Percentiles rank a stretch among this genome's conserved stretches.
These are phyloP conservation scores for Aspergillus bombycis DNA, from an alignment of 2,329 filamentous ascomycete genomes.

Conservation along the genomic window DNA sequence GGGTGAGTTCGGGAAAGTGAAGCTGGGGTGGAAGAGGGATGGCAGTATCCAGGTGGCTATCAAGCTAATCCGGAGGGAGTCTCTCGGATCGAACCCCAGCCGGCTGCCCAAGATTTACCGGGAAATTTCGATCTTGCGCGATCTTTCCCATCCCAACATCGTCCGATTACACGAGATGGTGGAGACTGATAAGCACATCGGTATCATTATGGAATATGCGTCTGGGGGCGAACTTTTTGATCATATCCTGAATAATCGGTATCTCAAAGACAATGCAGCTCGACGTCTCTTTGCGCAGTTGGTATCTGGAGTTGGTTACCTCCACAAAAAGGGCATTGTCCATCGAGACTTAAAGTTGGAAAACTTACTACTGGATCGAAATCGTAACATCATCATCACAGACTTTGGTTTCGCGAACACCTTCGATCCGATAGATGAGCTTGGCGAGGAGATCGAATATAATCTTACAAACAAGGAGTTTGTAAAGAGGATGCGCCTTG, in stretches of 20 bases:
- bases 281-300: slow-evolving; percentile 92
- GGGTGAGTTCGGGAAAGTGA: slow-evolving; percentile 98
- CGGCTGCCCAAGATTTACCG: slow-evolving; percentile 95
- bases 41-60: slow-evolving; percentile 94
- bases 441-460: slow-evolving; percentile 87
- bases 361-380: slow-evolving; percentile 90
- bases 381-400: slow-evolving; percentile 98
- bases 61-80: slow-evolving; percentile 94
- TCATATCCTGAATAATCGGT: slow-evolving; percentile 95
- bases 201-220: slow-evolving; percentile 97
- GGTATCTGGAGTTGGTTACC: slow-evolving; percentile 92
- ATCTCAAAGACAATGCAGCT: slow-evolving; percentile 90
- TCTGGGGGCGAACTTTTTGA: slow-evolving; percentile 98
- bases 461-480: slow-evolving; percentile 85
- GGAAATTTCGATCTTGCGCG: slow-evolving; percentile 87
- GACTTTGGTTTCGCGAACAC: slow-evolving; percentile 99
- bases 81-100: slow-evolving; percentile 82
- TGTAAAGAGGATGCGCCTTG: slow-evolving; percentile 82
- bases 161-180: slow-evolving; percentile 98
- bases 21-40: slow-evolving; percentile 96
- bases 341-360: slow-evolving; percentile 96
- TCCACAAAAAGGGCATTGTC: slow-evolving; percentile 98
- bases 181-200: slow-evolving; percentile 94
- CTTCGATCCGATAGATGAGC: slow-evolving; percentile 85
- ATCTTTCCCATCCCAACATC: slow-evolving; percentile 93